phyloP scores from a whole-genome alignment of 1,284 basidiomycete genomes.

The Trichosporon inkin region DNA sequence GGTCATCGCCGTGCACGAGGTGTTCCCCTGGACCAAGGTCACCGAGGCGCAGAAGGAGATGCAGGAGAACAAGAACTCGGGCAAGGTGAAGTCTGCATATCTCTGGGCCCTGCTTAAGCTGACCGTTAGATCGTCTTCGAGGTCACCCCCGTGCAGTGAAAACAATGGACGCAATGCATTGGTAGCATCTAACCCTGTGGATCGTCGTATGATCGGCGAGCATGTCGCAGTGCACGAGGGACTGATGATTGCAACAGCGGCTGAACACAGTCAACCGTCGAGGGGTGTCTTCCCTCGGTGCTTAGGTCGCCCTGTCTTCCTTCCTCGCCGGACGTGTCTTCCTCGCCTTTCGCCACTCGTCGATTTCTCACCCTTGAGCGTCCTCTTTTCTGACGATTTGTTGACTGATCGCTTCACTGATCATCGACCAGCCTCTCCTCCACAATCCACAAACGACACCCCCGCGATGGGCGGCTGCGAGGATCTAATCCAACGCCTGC shows the following conservation, averaged over 20 bases:
- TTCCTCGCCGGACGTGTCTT: neutral
- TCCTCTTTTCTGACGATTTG: neutral
- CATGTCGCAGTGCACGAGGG: neutral
- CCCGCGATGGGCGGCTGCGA: neutral
- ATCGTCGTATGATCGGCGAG: neutral
- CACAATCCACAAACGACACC: neutral
- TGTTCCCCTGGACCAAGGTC: constrained; percentile 78
- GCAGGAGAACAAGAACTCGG: constrained; percentile 71
- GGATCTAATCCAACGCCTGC: constrained; percentile 1
- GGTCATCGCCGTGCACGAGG: constrained; percentile 70
- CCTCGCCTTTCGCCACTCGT: neutral
- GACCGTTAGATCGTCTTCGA: constrained; percentile 24
- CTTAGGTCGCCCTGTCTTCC: neutral
- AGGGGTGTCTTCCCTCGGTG: neutral
- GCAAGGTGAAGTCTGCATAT: constrained; percentile 50
- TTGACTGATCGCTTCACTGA: no score
- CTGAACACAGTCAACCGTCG: neutral
- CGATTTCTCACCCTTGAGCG: neutral
- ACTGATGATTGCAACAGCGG: neutral
- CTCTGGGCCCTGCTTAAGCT: neutral
- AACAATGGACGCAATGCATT: neutral
- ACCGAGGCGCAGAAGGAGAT: constrained; percentile 80
- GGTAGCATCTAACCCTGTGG: neutral
- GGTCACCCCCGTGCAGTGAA: constrained; percentile 10
- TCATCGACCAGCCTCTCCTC: neutral